Base-by-base conservation (phyloP, 495 filamentous ascomycete genomes). In the Xylona heveae region DNA sequence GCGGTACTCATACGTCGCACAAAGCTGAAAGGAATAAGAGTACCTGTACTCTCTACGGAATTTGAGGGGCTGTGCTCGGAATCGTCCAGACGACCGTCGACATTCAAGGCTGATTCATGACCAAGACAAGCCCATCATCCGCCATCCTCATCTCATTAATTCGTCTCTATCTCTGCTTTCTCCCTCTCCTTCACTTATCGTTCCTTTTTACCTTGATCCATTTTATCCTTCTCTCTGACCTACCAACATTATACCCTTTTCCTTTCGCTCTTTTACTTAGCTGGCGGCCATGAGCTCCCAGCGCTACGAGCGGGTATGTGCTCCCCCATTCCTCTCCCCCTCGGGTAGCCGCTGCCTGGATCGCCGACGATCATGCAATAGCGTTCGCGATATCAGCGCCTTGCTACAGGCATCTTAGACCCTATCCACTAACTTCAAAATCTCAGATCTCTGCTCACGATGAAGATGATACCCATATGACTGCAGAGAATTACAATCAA, bases 281-380 rank as follows among this genome's bases (percentile, higher is more conserved):
- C 10, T 23, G 21, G 8, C 24, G 21, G 7, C n/a, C 18, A 80
- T 70, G 62, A 81, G 74, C 63, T 62, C 76, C 48, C 78, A 80
- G 58, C 71, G 77, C 37, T 93, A 93, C 55, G 75, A 84, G 54
- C 62, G 78, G 63, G 81, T 88, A 66, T 36, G 72, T 57, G 16
- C 38, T 33, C 39, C 42, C 36, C 45, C 27, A 14, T 15, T 35
- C 36, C 9, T 6, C 4, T 28, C n/a, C 8, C 15, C 19, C 15
- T n/a, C n/a, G n/a, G n/a, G n/a, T n/a, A n/a, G n/a, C n/a, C n/a
- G n/a, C n/a, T n/a, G n/a, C n/a, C n/a, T n/a, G n/a, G n/a, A n/a
- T n/a, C n/a, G n/a, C n/a, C n/a, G n/a, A n/a, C 46, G 38, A 48
- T 47, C 30, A 28, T 23, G 15, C 13, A 24, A 18, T 27, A 7